These are phyloP conservation scores for Rhodomyrtus tomentosa DNA, from an alignment of 345 rosid genomes.

Conservation along the genomic window DNA sequence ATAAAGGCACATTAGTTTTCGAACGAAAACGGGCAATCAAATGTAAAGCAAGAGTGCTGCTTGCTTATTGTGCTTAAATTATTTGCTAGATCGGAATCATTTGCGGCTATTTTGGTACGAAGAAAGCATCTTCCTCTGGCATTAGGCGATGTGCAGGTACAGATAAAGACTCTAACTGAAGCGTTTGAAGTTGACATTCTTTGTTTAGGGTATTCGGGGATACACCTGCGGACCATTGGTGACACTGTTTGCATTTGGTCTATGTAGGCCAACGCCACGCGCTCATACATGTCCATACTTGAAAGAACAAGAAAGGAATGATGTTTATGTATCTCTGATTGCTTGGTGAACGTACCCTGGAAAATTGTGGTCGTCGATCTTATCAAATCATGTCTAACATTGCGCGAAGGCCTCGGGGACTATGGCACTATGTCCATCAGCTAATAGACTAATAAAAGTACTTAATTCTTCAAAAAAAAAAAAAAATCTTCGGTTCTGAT, in stretches of 20 bases:
- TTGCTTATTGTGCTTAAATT: not conserved
- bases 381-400: not conserved
- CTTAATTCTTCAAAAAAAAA: not conserved
- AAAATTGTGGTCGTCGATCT: not conserved
- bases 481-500: not conserved
- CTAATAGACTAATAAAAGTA: not conserved
- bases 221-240: not conserved
- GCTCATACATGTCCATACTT: not conserved
- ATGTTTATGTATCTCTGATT: not conserved
- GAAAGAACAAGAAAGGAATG: not conserved
- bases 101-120: not conserved
- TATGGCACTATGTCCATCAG: too few species aligned
- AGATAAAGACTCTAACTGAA: not conserved
- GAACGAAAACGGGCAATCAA: not conserved
- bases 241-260: not conserved
- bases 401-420: not conserved
- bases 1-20: not conserved
- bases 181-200: not conserved
- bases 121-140: not conserved
- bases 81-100: not conserved
- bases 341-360: accelerated
- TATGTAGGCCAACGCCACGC: not conserved
- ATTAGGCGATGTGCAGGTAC: accelerated
- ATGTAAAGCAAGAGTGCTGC: not conserved
- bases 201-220: not conserved